phyloP scores from a whole-genome alignment of 306 rosid genomes.

The Fragaria iinumae region DNA sequence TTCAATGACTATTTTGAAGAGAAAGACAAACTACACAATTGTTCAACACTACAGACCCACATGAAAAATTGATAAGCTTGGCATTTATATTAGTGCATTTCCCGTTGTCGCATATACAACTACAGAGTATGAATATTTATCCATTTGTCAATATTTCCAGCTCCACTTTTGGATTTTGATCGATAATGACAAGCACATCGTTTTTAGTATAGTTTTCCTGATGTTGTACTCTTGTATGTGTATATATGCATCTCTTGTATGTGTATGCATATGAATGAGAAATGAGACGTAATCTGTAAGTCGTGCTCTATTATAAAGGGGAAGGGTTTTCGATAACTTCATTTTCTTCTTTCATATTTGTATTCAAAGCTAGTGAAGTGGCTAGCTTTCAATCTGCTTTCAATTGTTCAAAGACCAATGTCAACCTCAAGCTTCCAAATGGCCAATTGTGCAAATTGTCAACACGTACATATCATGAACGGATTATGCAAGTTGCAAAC shows the following conservation, averaged over 20 bases:
- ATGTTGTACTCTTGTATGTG: background rate
- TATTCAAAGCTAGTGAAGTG: background rate
- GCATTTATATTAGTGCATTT: background rate
- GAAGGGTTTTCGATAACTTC: background rate
- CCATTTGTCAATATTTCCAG: constrained; percentile 2
- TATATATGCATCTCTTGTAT: background rate
- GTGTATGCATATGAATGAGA: background rate
- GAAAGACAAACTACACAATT: background rate
- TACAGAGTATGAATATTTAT: background rate
- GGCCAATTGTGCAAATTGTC: background rate
- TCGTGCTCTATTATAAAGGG: background rate
- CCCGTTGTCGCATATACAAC: background rate
- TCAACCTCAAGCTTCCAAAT: background rate
- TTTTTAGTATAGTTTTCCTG: background rate
- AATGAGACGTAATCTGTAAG: background rate
- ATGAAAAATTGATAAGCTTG: background rate
- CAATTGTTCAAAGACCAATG: background rate
- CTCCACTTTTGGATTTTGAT: background rate
- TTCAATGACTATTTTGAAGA: background rate
- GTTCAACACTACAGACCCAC: background rate
- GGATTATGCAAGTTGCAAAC: no score
- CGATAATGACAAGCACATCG: background rate
- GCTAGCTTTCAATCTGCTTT: background rate
- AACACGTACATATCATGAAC: background rate
- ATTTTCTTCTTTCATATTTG: background rate